Percentiles rank a stretch among this genome's conserved stretches.
phyloP scores from a whole-genome alignment of 139 green algal genomes.

The Tetradesmus obliquus region DNA sequence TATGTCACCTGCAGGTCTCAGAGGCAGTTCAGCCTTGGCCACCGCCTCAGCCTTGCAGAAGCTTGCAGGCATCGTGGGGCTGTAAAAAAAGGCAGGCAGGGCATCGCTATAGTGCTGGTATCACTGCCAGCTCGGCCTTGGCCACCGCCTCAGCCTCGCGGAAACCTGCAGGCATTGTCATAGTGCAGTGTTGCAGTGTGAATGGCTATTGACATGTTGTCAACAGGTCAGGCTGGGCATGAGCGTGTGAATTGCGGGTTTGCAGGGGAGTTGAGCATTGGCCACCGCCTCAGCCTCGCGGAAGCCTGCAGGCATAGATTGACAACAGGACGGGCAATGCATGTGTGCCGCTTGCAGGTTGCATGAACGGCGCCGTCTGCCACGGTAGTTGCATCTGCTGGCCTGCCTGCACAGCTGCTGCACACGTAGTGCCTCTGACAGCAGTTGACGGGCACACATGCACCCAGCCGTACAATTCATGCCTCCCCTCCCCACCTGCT shows the following conservation, averaged over 20 bases:
- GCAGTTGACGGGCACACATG: no score
- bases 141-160: slow-evolving; percentile 71
- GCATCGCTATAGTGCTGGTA: slow-evolving; percentile 49
- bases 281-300: slow-evolving; percentile 71
- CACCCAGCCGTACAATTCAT: no score
- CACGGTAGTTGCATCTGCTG: no score
- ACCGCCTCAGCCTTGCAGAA: slow-evolving; percentile 82
- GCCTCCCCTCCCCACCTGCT: background rate
- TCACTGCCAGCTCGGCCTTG: slow-evolving; percentile 51
- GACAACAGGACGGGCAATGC: slow-evolving; percentile 97
- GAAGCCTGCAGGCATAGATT: slow-evolving; percentile 73
- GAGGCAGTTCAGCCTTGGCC: slow-evolving; percentile 55
- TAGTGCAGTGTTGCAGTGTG: no score
- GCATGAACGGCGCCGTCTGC: no score
- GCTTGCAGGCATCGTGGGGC: slow-evolving; percentile 56
- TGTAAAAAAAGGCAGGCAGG: slow-evolving; percentile 95
- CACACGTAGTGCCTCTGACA: no score
- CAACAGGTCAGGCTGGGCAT: slow-evolving; percentile 98
- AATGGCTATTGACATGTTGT: slow-evolving; percentile 22
- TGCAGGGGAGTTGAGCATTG: slow-evolving; percentile 52
- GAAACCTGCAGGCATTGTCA: slow-evolving; percentile 72
- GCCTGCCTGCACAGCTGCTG: no score
- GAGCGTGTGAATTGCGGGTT: slow-evolving; percentile 27
- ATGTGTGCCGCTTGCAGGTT: slow-evolving; percentile 50
- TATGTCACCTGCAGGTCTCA: no score